phyloP scores from a whole-genome alignment of 345 rosid species.

The Geranium rotundifolium region DNA sequence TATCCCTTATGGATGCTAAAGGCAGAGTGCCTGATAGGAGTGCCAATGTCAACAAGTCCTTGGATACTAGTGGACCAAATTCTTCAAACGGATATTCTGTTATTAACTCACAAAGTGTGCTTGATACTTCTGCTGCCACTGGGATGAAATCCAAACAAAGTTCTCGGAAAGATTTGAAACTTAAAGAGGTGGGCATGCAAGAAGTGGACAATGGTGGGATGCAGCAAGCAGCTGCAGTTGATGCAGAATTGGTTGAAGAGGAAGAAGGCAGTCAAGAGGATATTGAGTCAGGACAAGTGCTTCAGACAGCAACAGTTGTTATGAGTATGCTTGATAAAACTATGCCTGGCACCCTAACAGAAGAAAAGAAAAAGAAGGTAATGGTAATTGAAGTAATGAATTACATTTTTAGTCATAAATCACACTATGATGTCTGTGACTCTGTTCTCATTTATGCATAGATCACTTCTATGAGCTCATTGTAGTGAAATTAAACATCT shows the following conservation, averaged over 20 bases:
- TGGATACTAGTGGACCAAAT: constrained; percentile 26
- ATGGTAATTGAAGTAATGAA: constrained; percentile 1
- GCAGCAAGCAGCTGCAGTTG: constrained; percentile 26
- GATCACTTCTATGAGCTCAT: no score
- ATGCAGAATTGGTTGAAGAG: constrained; percentile 33
- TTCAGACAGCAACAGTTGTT: constrained; percentile 65
- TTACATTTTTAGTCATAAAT: constrained; percentile 3
- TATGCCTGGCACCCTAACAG: constrained; percentile 59
- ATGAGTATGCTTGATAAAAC: constrained; percentile 77
- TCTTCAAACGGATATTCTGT: constrained; percentile 32
- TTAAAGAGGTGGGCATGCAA: constrained; percentile 16
- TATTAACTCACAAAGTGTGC: constrained; percentile 19
- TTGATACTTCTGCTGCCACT: constrained; percentile 16
- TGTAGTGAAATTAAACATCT: no score
- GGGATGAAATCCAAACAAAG: constrained; percentile 21
- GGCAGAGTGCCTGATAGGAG: constrained; percentile 27
- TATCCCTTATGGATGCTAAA: constrained; percentile 34
- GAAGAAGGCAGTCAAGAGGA: constrained; percentile 27
- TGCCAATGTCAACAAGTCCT: constrained; percentile 26
- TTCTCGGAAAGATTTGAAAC: constrained; percentile 19
- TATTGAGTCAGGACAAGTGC: constrained; percentile 48
- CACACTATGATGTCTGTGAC: not conserved
- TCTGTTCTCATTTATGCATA: not conserved
- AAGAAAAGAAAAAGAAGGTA: constrained; percentile 74
- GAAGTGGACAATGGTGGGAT: constrained; percentile 17